Evolutionary conservation across 768 basidiomycete species (phyloP).

Genomic region (Lepiota venenata): DNA sequence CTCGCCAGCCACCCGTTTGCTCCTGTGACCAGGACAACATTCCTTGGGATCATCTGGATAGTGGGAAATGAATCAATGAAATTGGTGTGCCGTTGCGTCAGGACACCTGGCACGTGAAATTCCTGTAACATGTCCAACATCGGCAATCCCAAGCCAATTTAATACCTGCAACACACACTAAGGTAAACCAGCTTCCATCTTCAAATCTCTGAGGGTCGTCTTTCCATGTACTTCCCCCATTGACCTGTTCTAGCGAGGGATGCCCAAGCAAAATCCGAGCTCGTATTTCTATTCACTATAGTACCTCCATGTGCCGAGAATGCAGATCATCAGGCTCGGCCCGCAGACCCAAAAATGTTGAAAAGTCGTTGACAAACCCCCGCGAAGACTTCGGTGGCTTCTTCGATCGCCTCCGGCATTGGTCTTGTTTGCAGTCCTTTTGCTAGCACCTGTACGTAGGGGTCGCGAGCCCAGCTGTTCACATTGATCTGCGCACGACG

Average conservation of each 20-base stretch:
- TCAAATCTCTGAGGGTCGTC: too few relatives aligned
- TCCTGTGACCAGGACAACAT: conserved; percentile 41
- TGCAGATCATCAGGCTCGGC: conserved; percentile 27
- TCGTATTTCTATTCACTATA: too few relatives aligned
- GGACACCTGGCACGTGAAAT: too few relatives aligned
- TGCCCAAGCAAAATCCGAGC: too few relatives aligned
- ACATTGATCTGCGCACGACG: conserved; percentile 33
- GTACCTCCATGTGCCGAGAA: too few relatives aligned
- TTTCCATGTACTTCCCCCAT: too few relatives aligned
- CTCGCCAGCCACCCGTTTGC: conserved; percentile 38
- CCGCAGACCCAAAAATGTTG: conserved; percentile 35
- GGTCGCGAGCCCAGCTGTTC: conserved; percentile 45
- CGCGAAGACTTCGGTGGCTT: conserved; percentile 40
- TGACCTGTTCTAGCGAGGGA: too few relatives aligned
- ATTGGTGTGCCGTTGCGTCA: too few relatives aligned
- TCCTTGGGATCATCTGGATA: conserved; percentile 19
- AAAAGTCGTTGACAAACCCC: conserved; percentile 39
- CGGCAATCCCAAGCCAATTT: too few relatives aligned
- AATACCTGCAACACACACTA: too few relatives aligned
- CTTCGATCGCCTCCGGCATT: conserved; percentile 44
- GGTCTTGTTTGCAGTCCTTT: conserved; percentile 29
- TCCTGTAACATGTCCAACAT: too few relatives aligned
- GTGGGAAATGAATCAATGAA: not conserved
- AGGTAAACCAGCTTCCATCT: too few relatives aligned
- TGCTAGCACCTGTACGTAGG: conserved; percentile 33